These are phyloP conservation scores for Rhododendron williamsianum DNA, from an alignment of 148 eudicot species.

Conservation along the genomic window DNA sequence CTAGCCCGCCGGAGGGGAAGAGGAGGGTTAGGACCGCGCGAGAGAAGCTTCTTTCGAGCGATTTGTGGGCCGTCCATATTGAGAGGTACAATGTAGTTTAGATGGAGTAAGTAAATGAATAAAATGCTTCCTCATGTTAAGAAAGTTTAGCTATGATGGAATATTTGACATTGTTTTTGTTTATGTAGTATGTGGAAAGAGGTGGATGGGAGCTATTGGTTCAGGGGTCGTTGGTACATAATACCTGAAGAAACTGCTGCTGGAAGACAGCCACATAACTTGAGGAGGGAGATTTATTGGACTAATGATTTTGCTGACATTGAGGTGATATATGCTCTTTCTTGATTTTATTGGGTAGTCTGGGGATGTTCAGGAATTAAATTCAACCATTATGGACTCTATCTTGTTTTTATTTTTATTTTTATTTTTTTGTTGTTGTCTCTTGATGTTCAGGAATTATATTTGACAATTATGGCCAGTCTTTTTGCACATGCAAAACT, in stretches of 20 bases:
- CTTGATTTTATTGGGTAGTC: neutral
- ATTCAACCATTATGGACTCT: neutral
- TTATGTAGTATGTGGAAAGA: conserved; percentile 80
- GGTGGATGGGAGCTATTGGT: conserved; percentile 83
- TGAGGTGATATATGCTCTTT: conserved; percentile 47
- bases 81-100: conserved; percentile 45
- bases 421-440: neutral
- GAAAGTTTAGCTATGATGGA: neutral
- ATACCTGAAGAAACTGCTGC: conserved; percentile 94
- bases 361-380: neutral
- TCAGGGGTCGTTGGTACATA: conserved; percentile 80
- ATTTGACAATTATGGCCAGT: neutral
- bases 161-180: neutral
- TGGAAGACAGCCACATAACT: conserved; percentile 94
- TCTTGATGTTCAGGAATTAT: neutral
- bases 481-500: neutral
- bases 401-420: neutral
- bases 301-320: conserved; percentile 85
- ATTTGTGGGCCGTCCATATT: conserved; percentile 90
- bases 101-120: neutral
- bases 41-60: conserved; percentile 85
- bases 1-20: conserved; percentile 65
- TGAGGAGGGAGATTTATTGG: conserved; percentile 81
- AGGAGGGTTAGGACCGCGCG: conserved; percentile 66
- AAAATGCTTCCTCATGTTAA: neutral